Base-by-base conservation (phyloP, 768 basidiomycete genomes). In the Calocera cornea region DNA sequence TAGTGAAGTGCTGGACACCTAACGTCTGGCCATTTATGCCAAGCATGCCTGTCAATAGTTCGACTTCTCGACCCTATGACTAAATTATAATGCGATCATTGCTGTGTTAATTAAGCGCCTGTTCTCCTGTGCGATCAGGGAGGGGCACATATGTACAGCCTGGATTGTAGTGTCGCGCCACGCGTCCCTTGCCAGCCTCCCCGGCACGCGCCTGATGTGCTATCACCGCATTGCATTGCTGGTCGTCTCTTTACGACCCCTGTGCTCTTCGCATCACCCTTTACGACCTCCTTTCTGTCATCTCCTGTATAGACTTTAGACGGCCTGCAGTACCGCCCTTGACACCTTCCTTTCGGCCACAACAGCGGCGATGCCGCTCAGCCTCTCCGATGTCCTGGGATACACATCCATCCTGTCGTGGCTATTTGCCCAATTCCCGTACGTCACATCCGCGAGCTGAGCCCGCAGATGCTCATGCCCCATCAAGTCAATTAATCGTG, bases 341-440 rank as follows among this genome's bases (percentile, higher is more conserved):
- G 10, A 14, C 24, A 31, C 64, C 27, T 29, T 33, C 24, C 5
- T 67, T 69, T 33, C 47, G 64, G 34, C 44, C 41, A 29, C 31
- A 67, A 50, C 27, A 29, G 27, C 54, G 31, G 31, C 54, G 22
- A 60, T 60, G 54, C 54, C 54, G 31, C 54, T 60, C 54, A 64
- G 41, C 14, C 11, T 71, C 29, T 66, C 68, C 22, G 60, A 63
- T 34, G 31, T 64, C 8, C 74, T 90, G 44, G 91, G 90, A 11
- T 87, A 87, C 70, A 72, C 79, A 1, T 92, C 89, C 27, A 89
- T 93, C 70, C 79, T 73, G 27, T 89, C 84, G 76, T 94, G 92
- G 92, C 77, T 95, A 1, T 84, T 89, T 12, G 92, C 92, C 1
- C 92, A 94, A 75, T 86, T 92, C 72, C 92, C 92, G 88, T 92